Evolutionary conservation across 2,329 filamentous ascomycete genomes (phyloP), one percentile per base, ranked within the genome.

Genomic region (Aspergillus unguis): DNA sequence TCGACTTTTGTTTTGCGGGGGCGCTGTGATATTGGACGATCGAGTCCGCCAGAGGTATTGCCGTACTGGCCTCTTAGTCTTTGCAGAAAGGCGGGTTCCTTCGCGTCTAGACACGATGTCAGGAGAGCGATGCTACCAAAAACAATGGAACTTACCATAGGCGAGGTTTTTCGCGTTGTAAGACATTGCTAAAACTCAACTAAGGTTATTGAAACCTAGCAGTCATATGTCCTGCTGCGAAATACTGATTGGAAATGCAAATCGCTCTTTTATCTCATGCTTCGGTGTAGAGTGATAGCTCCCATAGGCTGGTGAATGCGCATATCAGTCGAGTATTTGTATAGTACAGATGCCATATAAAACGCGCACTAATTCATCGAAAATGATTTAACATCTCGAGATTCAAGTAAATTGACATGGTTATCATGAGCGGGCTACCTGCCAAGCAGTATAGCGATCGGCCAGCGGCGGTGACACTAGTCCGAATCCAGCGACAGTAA

Each of bases 161-260:
- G 64, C 68, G 47, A 76, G 70, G 49, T 72, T 67, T 58, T 76
- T 76, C 17, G 72, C 63, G 45, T 75, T 75, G 60, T 68, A 72
- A 23, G 67, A 63, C 72, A 75, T 75, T 49, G 47, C 61, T 47
- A 38, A 40, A 17, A 17, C 42, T 53, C 42, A 48, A 44, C 52
- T 17, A 26, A 37, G 35, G 17, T 5, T n/a, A 2, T 23, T n/a
- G 25, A 29, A 10, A n/a, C 25, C 28, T 31, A 48, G 40, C 40
- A 35, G 27, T 27, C 35, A n/a, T 28, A 32, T 9, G 31, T 44
- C 10, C 17, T 17, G 5, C 27, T 48, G 17, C 5, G 9, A 38
- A 38, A 17, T 26, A 35, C 23, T 41, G 45, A 40, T 4, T 8
- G 3, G 9, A 45, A 41, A 27, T 8, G 6, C 31, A 31, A 37